Base-by-base conservation (phyloP, 179 eudicot genomes). In the Drosera spatulata region DNA sequence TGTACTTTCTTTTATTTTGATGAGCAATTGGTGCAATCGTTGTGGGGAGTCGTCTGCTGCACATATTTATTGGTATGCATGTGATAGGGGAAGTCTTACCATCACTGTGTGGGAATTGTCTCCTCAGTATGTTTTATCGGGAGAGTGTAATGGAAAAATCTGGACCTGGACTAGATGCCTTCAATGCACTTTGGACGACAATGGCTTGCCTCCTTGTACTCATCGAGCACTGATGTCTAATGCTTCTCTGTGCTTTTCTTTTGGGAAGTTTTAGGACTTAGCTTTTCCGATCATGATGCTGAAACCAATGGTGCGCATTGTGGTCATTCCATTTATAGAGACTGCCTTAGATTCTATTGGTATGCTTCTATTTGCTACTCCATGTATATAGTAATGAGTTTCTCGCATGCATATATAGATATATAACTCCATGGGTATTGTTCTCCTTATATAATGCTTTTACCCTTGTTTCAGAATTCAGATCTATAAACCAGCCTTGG, bases 161-260 rank as follows among this genome's bases (percentile, higher is more conserved):
- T 79, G 78, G 80, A 79, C 76, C 80, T 79, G 83, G 83, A 80
- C 75, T 63, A 75, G 83, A 67, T 79, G 83, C 60, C 77, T 75
- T 50, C 77, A 78, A 41, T 79, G 83, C 71, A 78, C n/a, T n/a
- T n/a, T n/a, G n/a, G n/a, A 80, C 5, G 39, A 57, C 14, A 49
- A 76, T 45, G 80, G 83, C 42, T 75, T 67, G 53, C 83, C 83
- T 64, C 83, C 80, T 15, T 72, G 78, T 55, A 79, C 83, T 50
- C 71, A 56, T 59, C 72, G 83, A 68, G 69, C 76, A 55, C 64
- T 62, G 51, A 79, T 79, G 83, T 79, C 83, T 64, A 80, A 79
- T 70, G 83, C 83, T 50, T 80, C 83, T 10, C 76, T 80, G 83
- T 80, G 83, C 39, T 66, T 79, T 59, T 79, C 83, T 10, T 79